Evolutionary conservation across 306 rosid genomes (phyloP).

Genomic region (Medicago arabica): DNA sequence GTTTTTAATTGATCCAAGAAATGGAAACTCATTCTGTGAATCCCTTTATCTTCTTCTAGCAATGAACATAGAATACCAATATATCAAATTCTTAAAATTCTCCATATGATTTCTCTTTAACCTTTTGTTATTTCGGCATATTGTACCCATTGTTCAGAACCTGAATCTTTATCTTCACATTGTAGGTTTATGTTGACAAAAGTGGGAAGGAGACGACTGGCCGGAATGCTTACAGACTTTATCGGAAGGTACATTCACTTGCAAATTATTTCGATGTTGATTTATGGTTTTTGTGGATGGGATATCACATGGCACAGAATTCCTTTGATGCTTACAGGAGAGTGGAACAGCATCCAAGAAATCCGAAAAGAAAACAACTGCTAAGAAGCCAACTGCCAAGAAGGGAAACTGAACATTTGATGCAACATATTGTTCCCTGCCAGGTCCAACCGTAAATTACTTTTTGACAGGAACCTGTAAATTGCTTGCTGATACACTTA

Average conservation of each 20-base stretch:
- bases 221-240: slow-evolving; percentile 59
- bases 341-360: slow-evolving; percentile 56
- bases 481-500: slow-evolving; percentile 37
- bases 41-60: neutral
- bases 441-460: slow-evolving; percentile 34
- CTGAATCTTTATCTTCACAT: slow-evolving; percentile 37
- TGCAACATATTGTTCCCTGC: slow-evolving; percentile 7
- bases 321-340: slow-evolving; percentile 63
- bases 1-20: slow-evolving; percentile 4
- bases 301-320: slow-evolving; percentile 36
- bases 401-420: slow-evolving; percentile 49
- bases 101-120: slow-evolving; percentile 7
- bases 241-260: slow-evolving; percentile 60
- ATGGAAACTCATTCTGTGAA: slow-evolving; percentile 5
- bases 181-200: slow-evolving; percentile 78
- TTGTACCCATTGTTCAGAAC: slow-evolving; percentile 13
- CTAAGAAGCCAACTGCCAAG: slow-evolving; percentile 55
- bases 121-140: slow-evolving; percentile 30
- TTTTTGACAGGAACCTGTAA: slow-evolving; percentile 32
- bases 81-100: slow-evolving; percentile 10
- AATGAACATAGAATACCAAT: neutral
- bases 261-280: slow-evolving; percentile 18
- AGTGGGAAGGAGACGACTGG: slow-evolving; percentile 78
- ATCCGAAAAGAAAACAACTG: slow-evolving; percentile 55
- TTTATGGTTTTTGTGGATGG: neutral